Conservation (phyloP, 176 grass and related monocot species). For the Themeda triandra region DNA sequence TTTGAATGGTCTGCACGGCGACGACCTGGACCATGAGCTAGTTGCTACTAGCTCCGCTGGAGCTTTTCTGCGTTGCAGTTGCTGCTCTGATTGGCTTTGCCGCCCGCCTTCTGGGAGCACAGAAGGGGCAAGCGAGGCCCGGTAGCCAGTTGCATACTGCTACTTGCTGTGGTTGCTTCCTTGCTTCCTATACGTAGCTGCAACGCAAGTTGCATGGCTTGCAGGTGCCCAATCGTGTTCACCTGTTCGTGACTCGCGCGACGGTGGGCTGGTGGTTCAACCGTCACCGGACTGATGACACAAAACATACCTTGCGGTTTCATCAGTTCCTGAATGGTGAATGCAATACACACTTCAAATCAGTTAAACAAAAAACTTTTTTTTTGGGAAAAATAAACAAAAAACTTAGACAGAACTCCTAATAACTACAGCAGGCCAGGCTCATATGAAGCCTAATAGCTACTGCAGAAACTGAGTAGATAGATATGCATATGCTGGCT, state of each 20-base stretch:
- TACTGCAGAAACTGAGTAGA: too few relatives aligned
- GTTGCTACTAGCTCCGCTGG: neutral
- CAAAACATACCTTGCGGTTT: neutral
- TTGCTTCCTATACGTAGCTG: neutral
- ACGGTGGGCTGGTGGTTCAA: neutral
- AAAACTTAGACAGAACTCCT: neutral
- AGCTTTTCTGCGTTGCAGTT: conserved; percentile 17
- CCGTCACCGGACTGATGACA: neutral
- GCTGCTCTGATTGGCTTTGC: neutral
- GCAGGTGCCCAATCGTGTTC: conserved; percentile 16
- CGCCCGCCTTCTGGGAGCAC: conserved; percentile 9
- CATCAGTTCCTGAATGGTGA: neutral
- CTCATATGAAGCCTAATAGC: neutral
- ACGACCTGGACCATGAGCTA: neutral
- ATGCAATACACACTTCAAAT: neutral
- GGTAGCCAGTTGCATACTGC: neutral
- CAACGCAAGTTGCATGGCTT: neutral
- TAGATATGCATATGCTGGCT: neutral
- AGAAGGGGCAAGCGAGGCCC: neutral
- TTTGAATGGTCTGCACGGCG: neutral
- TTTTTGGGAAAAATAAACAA: too few relatives aligned
- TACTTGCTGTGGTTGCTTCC: neutral
- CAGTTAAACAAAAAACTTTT: neutral
- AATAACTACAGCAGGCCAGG: too few relatives aligned
- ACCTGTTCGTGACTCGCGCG: neutral